Evolutionary conservation across 495 filamentous ascomycete genomes (phyloP).

Genomic region (Penicillium canariense): DNA sequence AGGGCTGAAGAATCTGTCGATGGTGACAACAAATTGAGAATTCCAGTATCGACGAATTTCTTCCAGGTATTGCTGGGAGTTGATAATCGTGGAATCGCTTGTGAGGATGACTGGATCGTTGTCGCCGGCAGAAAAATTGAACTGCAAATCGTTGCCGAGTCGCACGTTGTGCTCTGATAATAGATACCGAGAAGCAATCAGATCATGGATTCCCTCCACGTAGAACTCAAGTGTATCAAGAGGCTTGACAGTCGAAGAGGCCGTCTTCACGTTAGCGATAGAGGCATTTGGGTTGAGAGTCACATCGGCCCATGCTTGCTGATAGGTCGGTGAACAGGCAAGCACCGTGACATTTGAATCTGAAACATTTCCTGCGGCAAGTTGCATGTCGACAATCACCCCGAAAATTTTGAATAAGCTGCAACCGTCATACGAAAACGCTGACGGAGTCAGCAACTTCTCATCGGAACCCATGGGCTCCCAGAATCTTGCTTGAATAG

Average conservation of each 20-base stretch:
- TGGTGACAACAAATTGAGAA: slow-evolving; percentile 12
- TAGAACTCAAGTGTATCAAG: neutral
- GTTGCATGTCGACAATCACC: slow-evolving; percentile 11
- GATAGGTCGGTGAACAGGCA: slow-evolving; percentile 15
- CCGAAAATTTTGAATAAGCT: slow-evolving; percentile 8
- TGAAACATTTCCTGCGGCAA: slow-evolving; percentile 1
- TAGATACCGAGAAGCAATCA: slow-evolving; percentile 1
- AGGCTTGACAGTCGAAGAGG: neutral
- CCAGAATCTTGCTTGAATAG: slow-evolving; percentile 20
- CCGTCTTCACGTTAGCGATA: neutral
- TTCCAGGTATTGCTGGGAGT: slow-evolving; percentile 6
- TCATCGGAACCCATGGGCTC: slow-evolving; percentile 10
- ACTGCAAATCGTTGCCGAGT: neutral
- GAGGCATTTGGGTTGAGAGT: slow-evolving; percentile 10
- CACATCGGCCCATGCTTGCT: slow-evolving; percentile 11
- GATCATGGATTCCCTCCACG: slow-evolving; percentile 3
- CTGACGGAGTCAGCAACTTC: neutral
- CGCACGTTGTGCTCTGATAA: neutral
- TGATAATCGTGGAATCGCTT: neutral
- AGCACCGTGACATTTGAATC: slow-evolving; percentile 17
- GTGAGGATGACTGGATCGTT: neutral
- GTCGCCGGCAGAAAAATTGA: neutral
- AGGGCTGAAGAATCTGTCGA: slow-evolving; percentile 22
- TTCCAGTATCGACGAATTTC: slow-evolving; percentile 20
- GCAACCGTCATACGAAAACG: slow-evolving; percentile 15